These are phyloP conservation scores for Erythrophleum ivorense DNA, from an alignment of 331 rosid species.

Conservation along the genomic window DNA sequence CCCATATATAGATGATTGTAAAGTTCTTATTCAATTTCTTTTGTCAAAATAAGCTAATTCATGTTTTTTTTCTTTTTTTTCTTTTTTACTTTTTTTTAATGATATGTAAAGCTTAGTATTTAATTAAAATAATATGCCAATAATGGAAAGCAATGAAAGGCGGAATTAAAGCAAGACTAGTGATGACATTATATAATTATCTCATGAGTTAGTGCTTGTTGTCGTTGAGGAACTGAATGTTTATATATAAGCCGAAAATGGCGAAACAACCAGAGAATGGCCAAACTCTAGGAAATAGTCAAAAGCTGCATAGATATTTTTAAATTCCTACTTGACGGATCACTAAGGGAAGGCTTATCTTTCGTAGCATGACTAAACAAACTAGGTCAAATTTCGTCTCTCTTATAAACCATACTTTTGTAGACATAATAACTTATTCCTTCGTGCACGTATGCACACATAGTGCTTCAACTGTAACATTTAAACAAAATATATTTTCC, in stretches of 20 bases:
- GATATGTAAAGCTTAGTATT: too few relatives aligned
- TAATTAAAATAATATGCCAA: neutral
- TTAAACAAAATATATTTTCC: neutral
- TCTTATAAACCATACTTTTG: conserved; percentile 2
- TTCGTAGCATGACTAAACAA: neutral
- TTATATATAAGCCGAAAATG: too few relatives aligned
- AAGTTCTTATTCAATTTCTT: too few relatives aligned
- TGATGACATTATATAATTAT: neutral
- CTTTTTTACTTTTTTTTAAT: too few relatives aligned
- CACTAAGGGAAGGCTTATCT: neutral
- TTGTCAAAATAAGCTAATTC: too few relatives aligned
- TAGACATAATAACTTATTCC: neutral
- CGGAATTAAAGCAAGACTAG: neutral
- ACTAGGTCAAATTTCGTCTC: neutral
- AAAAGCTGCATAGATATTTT: neutral
- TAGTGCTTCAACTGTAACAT: neutral
- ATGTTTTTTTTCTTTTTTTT: too few relatives aligned
- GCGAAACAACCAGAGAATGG: neutral
- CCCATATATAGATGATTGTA: too few relatives aligned
- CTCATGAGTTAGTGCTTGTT: neutral
- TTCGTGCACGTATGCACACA: neutral
- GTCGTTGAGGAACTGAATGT: too few relatives aligned
- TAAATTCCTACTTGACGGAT: neutral
- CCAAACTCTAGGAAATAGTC: neutral
- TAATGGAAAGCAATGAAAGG: neutral